Conservation (phyloP, 2,329 filamentous ascomycete species). For the Arthrobotrys iridis region DNA sequence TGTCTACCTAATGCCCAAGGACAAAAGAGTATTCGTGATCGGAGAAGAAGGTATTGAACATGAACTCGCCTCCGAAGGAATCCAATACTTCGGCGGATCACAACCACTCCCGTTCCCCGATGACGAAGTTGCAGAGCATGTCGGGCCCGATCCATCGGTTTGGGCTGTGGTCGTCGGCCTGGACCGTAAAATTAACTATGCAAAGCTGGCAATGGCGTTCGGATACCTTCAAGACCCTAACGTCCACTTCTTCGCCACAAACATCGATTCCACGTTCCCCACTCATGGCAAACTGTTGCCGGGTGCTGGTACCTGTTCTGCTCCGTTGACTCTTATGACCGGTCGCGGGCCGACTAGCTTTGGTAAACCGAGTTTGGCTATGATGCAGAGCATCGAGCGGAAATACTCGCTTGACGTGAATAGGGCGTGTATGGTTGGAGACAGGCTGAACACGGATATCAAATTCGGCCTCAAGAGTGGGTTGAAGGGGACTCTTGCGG, state of each 20-base stretch:
- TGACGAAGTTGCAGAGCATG: slow-evolving; percentile 62
- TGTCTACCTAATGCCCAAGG: slow-evolving; percentile 80
- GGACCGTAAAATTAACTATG: slow-evolving; percentile 94
- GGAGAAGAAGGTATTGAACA: slow-evolving; percentile 91
- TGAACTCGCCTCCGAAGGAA: slow-evolving; percentile 80
- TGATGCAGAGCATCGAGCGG: slow-evolving; percentile 99
- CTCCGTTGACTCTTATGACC: slow-evolving; percentile 79
- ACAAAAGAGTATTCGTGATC: slow-evolving; percentile 91
- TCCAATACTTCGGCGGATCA: slow-evolving; percentile 86
- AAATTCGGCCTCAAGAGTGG: slow-evolving; percentile 91
- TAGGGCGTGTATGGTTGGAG: slow-evolving; percentile 93
- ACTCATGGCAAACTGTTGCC: slow-evolving; percentile 85
- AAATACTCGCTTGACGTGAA: slow-evolving; percentile 88
- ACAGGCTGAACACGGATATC: slow-evolving; percentile 94
- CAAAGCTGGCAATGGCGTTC: slow-evolving; percentile 84
- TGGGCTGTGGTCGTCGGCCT: slow-evolving; percentile 88
- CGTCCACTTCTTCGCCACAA: slow-evolving; percentile 90
- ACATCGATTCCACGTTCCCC: slow-evolving; percentile 89
- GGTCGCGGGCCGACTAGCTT: slow-evolving; percentile 77
- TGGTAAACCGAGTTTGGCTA: slow-evolving; percentile 95
- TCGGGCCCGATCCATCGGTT: slow-evolving; percentile 82
- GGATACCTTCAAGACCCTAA: slow-evolving; percentile 82
- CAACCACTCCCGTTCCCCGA: slow-evolving; percentile 64
- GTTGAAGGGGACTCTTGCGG: slow-evolving; percentile 88
- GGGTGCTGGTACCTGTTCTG: slow-evolving; percentile 80